These are phyloP conservation scores for Microstroma glucosiphilum DNA, from an alignment of 1,284 basidiomycete species.

Conservation along the genomic window DNA sequence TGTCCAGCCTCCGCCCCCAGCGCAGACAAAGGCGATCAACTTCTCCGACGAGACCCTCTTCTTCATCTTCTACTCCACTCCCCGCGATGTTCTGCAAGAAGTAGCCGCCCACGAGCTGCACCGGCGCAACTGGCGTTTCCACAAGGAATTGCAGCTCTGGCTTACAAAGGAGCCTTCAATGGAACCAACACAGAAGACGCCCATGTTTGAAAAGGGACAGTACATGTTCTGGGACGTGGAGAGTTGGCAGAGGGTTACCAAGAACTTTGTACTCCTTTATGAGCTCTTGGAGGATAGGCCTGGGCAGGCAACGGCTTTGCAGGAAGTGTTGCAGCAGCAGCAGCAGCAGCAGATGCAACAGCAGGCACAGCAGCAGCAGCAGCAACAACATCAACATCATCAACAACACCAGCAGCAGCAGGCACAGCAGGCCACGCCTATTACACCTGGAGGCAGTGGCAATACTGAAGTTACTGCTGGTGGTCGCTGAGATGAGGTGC, in stretches of 20 bases:
- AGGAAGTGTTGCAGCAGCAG: slow-evolving; percentile 18
- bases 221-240: slow-evolving; percentile 90
- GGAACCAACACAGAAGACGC: slow-evolving; percentile 74
- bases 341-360: slow-evolving; percentile 14
- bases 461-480: neutral
- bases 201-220: slow-evolving; percentile 78
- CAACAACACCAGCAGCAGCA: neutral
- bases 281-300: slow-evolving; percentile 76
- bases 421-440: slow-evolving; percentile 6
- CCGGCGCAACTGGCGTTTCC: slow-evolving; percentile 95
- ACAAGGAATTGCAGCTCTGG: slow-evolving; percentile 91
- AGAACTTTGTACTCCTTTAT: slow-evolving; percentile 76
- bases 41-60: slow-evolving; percentile 97
- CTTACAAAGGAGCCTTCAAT: slow-evolving; percentile 85
- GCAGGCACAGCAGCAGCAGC: slow-evolving; percentile 13
- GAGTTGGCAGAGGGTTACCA: slow-evolving; percentile 70
- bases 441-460: neutral
- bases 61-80: slow-evolving; percentile 96
- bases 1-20: slow-evolving; percentile 82
- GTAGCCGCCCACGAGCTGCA: slow-evolving; percentile 93
- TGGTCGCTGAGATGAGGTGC: neutral
- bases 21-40: slow-evolving; percentile 74
- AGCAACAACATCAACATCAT: neutral
- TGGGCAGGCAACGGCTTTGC: slow-evolving; percentile 26
- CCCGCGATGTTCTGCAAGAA: slow-evolving; percentile 87